A percentile compares a stretch with the other conserved stretches of the same genome.
Conservation (phyloP, 2,329 filamentous ascomycete species). For the Aphanoascus verrucosus region DNA sequence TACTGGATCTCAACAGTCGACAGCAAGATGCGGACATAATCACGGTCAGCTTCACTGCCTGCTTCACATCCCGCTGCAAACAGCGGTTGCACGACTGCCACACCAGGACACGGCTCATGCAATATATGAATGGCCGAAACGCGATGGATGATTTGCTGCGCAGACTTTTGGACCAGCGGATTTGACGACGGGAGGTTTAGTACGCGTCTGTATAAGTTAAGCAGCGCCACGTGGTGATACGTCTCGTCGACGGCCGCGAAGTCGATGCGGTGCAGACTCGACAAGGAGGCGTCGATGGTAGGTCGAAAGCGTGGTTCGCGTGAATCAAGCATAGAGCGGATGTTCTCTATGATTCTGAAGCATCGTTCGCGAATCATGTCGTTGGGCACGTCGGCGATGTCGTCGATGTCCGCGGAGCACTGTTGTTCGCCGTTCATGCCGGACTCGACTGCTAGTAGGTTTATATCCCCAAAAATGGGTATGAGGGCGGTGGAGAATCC, state of each 20-base stretch:
- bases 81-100: constrained; percentile 53
- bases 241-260: constrained; percentile 16
- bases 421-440: constrained; percentile 1
- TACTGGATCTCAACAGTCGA: constrained; percentile 46
- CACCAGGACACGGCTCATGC: constrained; percentile 42
- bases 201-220: constrained; percentile 15
- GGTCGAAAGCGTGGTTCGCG: constrained; percentile 14
- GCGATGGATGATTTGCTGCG: constrained; percentile 14
- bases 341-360: constrained; percentile 13
- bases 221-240: constrained; percentile 17
- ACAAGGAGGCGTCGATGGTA: constrained; percentile 12
- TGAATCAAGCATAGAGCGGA: constrained; percentile 12
- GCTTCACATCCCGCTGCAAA: constrained; percentile 56
- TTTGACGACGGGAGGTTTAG: constrained; percentile 17
- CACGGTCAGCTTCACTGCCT: constrained; percentile 39
- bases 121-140: constrained; percentile 15
- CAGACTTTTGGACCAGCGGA: constrained; percentile 14
- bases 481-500: constrained; percentile 16
- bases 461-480: constrained; percentile 16
- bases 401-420: not conserved
- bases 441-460: constrained; percentile 14
- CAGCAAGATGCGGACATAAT: constrained; percentile 44
- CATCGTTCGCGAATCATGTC: constrained; percentile 11
- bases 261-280: constrained; percentile 14
- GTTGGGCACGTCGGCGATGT: constrained; percentile 3